Base-by-base conservation (phyloP, 164 flowering plant genomes). In the Cinnamomum chago region DNA sequence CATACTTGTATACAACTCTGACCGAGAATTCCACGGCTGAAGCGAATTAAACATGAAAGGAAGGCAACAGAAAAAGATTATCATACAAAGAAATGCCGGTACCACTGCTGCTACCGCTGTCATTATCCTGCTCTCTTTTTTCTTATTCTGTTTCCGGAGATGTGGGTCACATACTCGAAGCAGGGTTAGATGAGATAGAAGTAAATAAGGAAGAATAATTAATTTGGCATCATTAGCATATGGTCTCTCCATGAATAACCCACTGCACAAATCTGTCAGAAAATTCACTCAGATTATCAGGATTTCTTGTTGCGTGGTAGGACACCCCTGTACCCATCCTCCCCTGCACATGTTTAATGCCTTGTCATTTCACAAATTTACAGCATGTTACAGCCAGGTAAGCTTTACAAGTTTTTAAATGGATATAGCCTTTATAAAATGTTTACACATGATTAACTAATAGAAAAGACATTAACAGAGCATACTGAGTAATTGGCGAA, bases 211-310 rank as follows among this genome's bases (percentile, higher is more conserved):
- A 66, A 25, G 69, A 30, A 50, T 50, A 62, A 35, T 35, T 70
- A 20, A 68, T 70, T 18, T 14, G 22, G 18, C 74, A 67, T 86
- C 81, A 84, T 52, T 74, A 77, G 72, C 84, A 86, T 35, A 90
- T 73, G 60, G 83, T 60, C 78, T 84, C 86, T 58, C 93, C 95
- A 73, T 80, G 14, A 58, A 64, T 79, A 65, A 94, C 93, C 98
- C 97, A 94, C 2, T 77, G 75, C 70, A 70, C 85, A 64, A 94
- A 92, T 71, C 79, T 81, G 20, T 86, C 86, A 9, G 92, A 78
- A 78, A 73, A 90, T 69, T 81, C 86, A 1, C 27, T 78, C 28
- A 75, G 76, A 68, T 27, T 67, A 40, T 75, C 86, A 14, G 72
- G 62, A 52, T 70, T 70, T 24, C 50, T 80, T 52, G 62, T 65